phyloP scores from a whole-genome alignment of 1,284 basidiomycete genomes.

The Pterula multifida region DNA sequence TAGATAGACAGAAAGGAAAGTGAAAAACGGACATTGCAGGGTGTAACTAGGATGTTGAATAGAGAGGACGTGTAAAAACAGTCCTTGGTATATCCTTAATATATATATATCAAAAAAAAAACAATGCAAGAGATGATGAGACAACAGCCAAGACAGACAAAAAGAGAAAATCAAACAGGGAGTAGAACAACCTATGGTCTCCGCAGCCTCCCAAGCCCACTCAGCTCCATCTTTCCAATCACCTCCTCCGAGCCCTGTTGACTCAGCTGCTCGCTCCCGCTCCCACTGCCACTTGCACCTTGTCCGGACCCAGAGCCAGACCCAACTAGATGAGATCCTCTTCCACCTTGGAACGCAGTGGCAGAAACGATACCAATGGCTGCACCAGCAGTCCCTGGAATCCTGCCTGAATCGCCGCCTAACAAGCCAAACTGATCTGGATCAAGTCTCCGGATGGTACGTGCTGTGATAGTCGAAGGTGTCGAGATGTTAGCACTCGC shows the following conservation, averaged over 20 bases:
- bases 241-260: background rate
- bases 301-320: background rate
- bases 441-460: background rate
- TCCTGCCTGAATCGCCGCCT: background rate
- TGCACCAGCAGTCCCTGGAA: background rate
- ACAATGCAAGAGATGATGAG: no score
- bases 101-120: no score
- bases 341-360: background rate
- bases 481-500: background rate
- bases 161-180: no score
- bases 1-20: no score
- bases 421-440: background rate
- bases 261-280: background rate
- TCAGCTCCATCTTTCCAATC: slow-evolving; percentile 1
- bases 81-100: no score
- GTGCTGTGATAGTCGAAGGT: background rate
- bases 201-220: background rate
- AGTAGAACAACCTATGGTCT: no score
- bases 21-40: no score
- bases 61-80: no score
- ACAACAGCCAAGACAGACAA: no score
- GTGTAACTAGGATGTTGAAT: no score
- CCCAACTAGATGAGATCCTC: background rate
- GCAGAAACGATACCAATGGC: background rate
- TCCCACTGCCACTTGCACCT: background rate